Base-by-base conservation (phyloP, 1,284 basidiomycete genomes). In the Salmacisia buchloeana region DNA sequence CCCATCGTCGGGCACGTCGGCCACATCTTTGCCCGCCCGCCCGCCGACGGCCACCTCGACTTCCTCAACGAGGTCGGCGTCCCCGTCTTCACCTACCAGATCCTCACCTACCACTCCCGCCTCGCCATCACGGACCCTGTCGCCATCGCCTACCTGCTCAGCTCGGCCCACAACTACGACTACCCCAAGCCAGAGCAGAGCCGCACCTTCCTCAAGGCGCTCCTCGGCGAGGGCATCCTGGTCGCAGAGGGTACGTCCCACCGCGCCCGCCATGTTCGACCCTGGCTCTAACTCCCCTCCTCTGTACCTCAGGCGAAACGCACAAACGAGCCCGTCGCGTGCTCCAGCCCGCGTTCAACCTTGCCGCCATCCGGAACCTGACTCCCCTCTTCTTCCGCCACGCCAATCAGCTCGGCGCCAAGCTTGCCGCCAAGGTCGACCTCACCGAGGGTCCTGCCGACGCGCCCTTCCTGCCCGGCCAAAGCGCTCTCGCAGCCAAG, bases 151-250 rank as follows among this genome's bases (percentile, higher is more conserved):
- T 68, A 77, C 52, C 63, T 79, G 4, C 68, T 78, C 25, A 60
- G 65, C 31, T 61, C 63, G 13, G 27, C 23, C 2, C 54, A 62
- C 21, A 38, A 21, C 27, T 78, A 79, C 61, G 61, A 64, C 3
- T 79, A 67, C 58, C 74, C 76, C 29, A 79, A 79, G 57, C 69
- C 72, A 0, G 29, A 62, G 1, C 41, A 62, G 2, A 63, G 66
- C 0, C 60, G 65, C 13, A 29, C 66, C 2, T 61, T 71, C 18
- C 64, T 77, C 21, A 67, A 65, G 31, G 62, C 64, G 25, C 57
- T 73, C 15, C 67, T 79, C 21, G 77, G 77, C 2, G 64, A 76
- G 10, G 76, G 77, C 10, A 58, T 79, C 0, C 31, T 79, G 10
- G 68, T 71, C 3, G 71, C 68, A 0, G 77, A 79, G 45, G 75